Conservation (phyloP, 352 stramenopile genomes). For the Blastocystis sp. region DNA sequence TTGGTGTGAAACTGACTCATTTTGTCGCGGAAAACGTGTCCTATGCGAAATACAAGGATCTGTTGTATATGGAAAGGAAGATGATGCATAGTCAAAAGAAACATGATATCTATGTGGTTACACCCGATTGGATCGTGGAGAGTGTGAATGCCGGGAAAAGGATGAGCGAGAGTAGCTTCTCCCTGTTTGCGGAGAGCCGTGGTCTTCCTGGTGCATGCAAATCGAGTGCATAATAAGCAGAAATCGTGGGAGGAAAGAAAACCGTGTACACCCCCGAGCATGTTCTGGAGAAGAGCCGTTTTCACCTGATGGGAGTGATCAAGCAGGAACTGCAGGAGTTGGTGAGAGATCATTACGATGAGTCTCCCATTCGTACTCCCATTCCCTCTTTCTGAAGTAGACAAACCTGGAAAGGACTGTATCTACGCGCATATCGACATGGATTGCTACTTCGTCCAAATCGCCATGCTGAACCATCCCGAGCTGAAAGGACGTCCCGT, state of each 20-base stretch:
- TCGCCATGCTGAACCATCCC: constrained; percentile 15
- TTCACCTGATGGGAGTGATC: constrained; percentile 66
- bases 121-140: constrained; percentile 56
- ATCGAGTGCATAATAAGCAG: constrained; percentile 1
- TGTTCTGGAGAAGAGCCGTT: constrained; percentile 50
- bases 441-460: constrained; percentile 67
- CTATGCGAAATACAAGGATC: constrained; percentile 6
- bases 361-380: constrained; percentile 1
- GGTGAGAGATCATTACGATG: not conserved
- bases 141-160: constrained; percentile 50
- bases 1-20: constrained; percentile 17
- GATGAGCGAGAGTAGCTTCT: constrained; percentile 13
- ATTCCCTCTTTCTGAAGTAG: constrained; percentile 6
- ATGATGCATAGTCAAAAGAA: constrained; percentile 25
- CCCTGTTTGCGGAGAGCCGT: not conserved
- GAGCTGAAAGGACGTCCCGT: constrained; percentile 1
- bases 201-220: not conserved
- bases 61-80: not conserved
- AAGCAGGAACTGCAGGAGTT: constrained; percentile 33
- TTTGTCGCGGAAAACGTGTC: constrained; percentile 62
- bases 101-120: constrained; percentile 30
- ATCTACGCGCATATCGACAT: constrained; percentile 66
- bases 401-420: constrained; percentile 23
- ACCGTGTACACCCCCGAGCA: constrained; percentile 23
- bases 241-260: not conserved